These are phyloP conservation scores for Podospora anserina DNA, from an alignment of 495 filamentous ascomycete species.

Conservation along the genomic window DNA sequence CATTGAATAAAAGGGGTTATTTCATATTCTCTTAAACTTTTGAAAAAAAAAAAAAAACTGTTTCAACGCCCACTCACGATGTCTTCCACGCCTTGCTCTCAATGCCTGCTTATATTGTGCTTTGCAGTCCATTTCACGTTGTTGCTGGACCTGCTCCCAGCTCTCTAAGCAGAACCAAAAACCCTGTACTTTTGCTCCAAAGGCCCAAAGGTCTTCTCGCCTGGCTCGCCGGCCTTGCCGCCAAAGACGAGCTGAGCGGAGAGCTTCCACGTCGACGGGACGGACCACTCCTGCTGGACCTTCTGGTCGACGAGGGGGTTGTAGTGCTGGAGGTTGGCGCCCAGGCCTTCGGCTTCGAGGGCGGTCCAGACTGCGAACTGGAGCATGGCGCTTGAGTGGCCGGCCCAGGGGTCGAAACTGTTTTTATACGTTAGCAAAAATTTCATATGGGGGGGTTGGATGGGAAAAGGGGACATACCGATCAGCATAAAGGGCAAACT, in stretches of 20 bases:
- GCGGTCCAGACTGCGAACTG: slow-evolving; percentile 65
- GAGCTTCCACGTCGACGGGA: slow-evolving; percentile 59
- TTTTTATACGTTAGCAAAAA: not conserved
- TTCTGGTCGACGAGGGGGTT: slow-evolving; percentile 62
- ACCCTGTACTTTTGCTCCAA: slow-evolving; percentile 55
- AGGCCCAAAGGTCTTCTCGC: slow-evolving; percentile 54
- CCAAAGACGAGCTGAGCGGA: slow-evolving; percentile 63
- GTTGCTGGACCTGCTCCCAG: too few relatives aligned
- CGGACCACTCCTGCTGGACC: slow-evolving; percentile 54
- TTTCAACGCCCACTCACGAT: too few relatives aligned
- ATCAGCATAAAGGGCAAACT: slow-evolving; percentile 57
- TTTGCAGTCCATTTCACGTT: too few relatives aligned
- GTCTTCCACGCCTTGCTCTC: too few relatives aligned
- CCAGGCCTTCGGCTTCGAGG: slow-evolving; percentile 66
- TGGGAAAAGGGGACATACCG: slow-evolving; percentile 15
- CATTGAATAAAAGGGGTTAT: too few relatives aligned
- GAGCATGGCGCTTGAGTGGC: slow-evolving; percentile 63
- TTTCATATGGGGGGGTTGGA: not conserved
- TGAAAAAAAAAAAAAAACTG: too few relatives aligned
- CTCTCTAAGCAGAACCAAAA: slow-evolving; percentile 35
- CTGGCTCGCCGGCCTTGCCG: slow-evolving; percentile 45
- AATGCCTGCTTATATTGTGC: too few relatives aligned
- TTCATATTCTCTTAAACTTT: too few relatives aligned
- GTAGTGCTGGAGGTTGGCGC: slow-evolving; percentile 74
- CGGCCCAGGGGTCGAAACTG: slow-evolving; percentile 59